phyloP scores from a whole-genome alignment of 192 early-diverging fungal species.

The Phycomyces blakesleeanus region DNA sequence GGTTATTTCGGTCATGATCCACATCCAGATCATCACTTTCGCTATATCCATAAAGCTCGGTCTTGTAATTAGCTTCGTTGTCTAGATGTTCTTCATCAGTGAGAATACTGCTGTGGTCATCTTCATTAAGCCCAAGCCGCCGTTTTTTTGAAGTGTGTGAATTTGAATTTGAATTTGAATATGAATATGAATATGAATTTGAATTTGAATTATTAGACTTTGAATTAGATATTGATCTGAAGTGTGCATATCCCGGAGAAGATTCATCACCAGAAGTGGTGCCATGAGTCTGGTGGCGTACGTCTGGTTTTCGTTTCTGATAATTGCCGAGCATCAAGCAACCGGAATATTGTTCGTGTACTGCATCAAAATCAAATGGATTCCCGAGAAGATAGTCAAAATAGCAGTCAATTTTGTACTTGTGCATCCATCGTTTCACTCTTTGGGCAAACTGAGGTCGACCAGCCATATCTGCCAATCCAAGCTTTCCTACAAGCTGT shows the following conservation, averaged over 20 bases:
- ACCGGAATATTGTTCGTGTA: conserved; percentile 27
- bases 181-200: no score
- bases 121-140: background rate
- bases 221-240: no score
- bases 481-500: conserved; percentile 38
- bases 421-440: conserved; percentile 41
- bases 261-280: conserved; percentile 4
- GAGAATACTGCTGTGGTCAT: background rate
- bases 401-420: conserved; percentile 39
- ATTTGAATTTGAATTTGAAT: no score
- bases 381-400: conserved; percentile 39
- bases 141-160: background rate
- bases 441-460: conserved; percentile 39
- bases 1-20: conserved; percentile 8
- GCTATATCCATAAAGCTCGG: conserved; percentile 1
- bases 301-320: conserved; percentile 21
- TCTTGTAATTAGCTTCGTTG: conserved; percentile 3
- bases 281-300: conserved; percentile 1
- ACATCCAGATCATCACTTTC: conserved; percentile 10
- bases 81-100: conserved; percentile 1
- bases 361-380: conserved; percentile 24
- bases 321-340: conserved; percentile 38
- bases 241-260: no score
- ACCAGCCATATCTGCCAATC: conserved; percentile 27
- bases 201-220: no score